Evolutionary conservation across 495 filamentous ascomycete genomes (phyloP).

Genomic region (Trichoderma asperelloides): DNA sequence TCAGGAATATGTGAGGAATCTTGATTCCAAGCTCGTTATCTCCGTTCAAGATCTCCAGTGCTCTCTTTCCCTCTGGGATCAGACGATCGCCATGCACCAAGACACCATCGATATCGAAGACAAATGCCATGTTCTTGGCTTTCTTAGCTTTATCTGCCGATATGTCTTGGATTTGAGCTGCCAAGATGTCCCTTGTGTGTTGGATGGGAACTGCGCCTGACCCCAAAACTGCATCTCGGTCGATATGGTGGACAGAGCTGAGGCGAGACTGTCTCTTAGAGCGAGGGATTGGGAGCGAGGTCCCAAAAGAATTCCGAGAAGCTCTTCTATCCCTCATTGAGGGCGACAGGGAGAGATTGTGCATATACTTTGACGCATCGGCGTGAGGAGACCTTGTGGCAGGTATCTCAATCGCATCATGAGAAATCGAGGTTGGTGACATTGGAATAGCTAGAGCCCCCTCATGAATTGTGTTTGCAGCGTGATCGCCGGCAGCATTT

Average conservation of each 20-base stretch:
- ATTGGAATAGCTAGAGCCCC: conserved; percentile 17
- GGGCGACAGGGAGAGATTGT: conserved; percentile 57
- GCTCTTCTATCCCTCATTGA: conserved; percentile 58
- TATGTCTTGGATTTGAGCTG: conserved; percentile 64
- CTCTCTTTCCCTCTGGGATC: conserved; percentile 50
- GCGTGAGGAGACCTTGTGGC: conserved; percentile 60
- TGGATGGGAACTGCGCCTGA: conserved; percentile 42
- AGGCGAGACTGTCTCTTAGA: conserved; percentile 62
- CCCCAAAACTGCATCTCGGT: conserved; percentile 25
- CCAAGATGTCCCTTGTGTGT: conserved; percentile 59
- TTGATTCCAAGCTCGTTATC: conserved; percentile 62
- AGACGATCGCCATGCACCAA: conserved; percentile 55
- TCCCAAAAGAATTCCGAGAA: conserved; percentile 73
- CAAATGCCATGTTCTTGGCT: conserved; percentile 60
- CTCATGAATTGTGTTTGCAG: conserved; percentile 3
- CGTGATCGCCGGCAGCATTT: conserved; percentile 8
- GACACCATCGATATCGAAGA: conserved; percentile 60
- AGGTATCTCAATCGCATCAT: conserved; percentile 59
- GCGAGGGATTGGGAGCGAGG: conserved; percentile 65
- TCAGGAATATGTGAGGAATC: conserved; percentile 63
- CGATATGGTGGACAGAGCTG: conserved; percentile 38
- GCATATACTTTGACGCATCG: conserved; percentile 63
- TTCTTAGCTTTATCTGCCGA: conserved; percentile 54
- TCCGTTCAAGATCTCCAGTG: conserved; percentile 56
- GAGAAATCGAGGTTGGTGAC: conserved; percentile 13